Base-by-base conservation (phyloP, 768 basidiomycete genomes). In the Pilatotrama ljubarskyi region DNA sequence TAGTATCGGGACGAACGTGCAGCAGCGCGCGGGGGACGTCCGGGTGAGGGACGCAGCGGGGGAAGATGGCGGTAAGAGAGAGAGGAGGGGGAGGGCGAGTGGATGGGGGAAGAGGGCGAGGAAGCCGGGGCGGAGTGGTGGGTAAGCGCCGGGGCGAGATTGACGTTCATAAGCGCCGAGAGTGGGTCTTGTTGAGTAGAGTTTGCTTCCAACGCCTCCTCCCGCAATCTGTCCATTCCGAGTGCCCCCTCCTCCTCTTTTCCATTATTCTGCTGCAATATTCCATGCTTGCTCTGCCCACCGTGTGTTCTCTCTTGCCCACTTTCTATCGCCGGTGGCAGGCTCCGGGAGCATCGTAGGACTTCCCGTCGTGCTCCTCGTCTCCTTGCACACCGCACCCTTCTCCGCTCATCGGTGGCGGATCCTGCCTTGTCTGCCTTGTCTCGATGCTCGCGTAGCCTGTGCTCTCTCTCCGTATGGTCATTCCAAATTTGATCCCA, bases 21-120 rank as follows among this genome's bases (percentile, higher is more conserved):
- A 15, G 24, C 35, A 18, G 49, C 22, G 42, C n/a, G 32, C 2
- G 3, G 5, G 25, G 41, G 48, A 18, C 8, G 42, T 10, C 24
- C 29, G 44, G 44, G 55, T 1, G 50, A 40, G 29, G 29, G 8
- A 22, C 10, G 40, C n/a, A 9, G 11, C 38, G n/a, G 55, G 11
- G 26, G 50, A 40, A 49, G 53, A 42, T 54, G 59, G 55, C 7
- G 55, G 55, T 40, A 38, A 36, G 55, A 57, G 55, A 35, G 47
- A 55, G 54, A 57, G 35, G 50, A 48, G 37, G 55, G n/a, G 18
- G 51, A 40, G 32, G 48, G 29, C 20, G 49, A 53, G 41, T 22
- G 40, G 18, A 24, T 2, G 26, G 13, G 49, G 20, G 36, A 40
- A 37, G 38, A 44, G 38, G 52, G 38, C 38, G 32, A 37, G 35